These are phyloP conservation scores for Pseudocercospora fijiensis DNA, from an alignment of 2,329 filamentous ascomycete genomes.

Conservation along the genomic window DNA sequence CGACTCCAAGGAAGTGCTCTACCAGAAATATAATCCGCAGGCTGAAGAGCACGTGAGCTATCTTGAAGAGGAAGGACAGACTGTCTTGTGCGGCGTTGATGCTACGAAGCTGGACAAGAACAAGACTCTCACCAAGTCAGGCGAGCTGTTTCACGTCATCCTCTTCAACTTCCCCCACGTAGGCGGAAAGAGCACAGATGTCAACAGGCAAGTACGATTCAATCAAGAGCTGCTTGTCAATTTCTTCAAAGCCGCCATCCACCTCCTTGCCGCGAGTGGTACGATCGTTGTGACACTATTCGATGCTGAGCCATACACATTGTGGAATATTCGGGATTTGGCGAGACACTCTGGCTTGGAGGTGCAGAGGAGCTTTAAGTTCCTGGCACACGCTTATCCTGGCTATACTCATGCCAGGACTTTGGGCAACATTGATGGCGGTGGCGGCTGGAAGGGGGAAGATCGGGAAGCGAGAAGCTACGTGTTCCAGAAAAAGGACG, in stretches of 20 bases:
- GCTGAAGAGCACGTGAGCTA: slow-evolving; percentile 59
- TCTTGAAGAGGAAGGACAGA: slow-evolving; percentile 49
- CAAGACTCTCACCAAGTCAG: slow-evolving; percentile 45
- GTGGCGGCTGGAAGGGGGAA: slow-evolving; percentile 52
- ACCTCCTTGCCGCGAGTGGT: slow-evolving; percentile 56
- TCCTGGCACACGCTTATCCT: slow-evolving; percentile 66
- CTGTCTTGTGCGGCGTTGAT: slow-evolving; percentile 64
- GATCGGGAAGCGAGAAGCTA: slow-evolving; percentile 49
- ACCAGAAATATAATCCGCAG: slow-evolving; percentile 67
- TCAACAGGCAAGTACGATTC: slow-evolving; percentile 88
- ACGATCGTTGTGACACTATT: slow-evolving; percentile 81
- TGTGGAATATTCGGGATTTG: slow-evolving; percentile 92
- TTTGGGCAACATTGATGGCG: slow-evolving; percentile 56
- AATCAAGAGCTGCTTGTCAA: slow-evolving; percentile 78
- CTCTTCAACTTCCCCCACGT: slow-evolving; percentile 98
- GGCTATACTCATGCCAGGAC: slow-evolving; percentile 74
- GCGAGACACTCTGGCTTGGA: slow-evolving; percentile 72
- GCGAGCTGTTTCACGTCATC: slow-evolving; percentile 66
- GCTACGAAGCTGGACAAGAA: slow-evolving; percentile 59
- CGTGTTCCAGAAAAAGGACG: slow-evolving; percentile 45
- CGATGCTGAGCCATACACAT: slow-evolving; percentile 87
- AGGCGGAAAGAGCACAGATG: slow-evolving; percentile 85
- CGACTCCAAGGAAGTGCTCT: slow-evolving; percentile 61
- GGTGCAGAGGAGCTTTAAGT: slow-evolving; percentile 69
- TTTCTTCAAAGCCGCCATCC: slow-evolving; percentile 61